Percentiles rank a stretch among this genome's conserved stretches.
These are phyloP conservation scores for Trifolium pratense DNA, from an alignment of 306 rosid species.

Conservation along the genomic window DNA sequence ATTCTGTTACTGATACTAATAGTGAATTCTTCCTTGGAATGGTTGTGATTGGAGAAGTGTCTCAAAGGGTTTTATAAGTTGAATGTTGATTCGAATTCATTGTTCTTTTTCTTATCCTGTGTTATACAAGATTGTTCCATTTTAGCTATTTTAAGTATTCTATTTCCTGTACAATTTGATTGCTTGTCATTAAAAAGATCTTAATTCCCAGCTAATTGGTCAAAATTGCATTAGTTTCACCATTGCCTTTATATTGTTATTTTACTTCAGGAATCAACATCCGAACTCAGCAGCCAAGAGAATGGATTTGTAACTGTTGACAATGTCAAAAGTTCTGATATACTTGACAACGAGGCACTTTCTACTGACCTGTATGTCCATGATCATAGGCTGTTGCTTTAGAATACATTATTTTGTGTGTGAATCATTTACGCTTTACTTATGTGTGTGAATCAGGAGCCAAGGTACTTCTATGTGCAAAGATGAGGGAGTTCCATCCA, in stretches of 20 bases:
- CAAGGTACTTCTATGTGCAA: constrained; percentile 40
- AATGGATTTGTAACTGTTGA: constrained; percentile 54
- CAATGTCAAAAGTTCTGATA: constrained; percentile 45
- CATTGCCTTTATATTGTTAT: constrained; percentile 38
- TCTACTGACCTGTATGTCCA: constrained; percentile 58
- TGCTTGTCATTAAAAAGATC: not conserved
- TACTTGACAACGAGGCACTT: constrained; percentile 48
- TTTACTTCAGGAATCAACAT: constrained; percentile 64
- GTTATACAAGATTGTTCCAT: constrained; percentile 12
- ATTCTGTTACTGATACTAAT: not conserved
- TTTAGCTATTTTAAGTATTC: constrained; percentile 26
- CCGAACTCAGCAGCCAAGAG: constrained; percentile 65
- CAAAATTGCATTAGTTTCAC: constrained; percentile 21
- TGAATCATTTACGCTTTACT: constrained; percentile 33
- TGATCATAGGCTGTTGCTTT: constrained; percentile 23
- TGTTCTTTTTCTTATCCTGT: not conserved
- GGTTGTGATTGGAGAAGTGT: constrained; percentile 19
- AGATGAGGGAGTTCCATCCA: constrained; percentile 48
- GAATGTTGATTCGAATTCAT: constrained; percentile 18
- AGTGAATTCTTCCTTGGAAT: not conserved
- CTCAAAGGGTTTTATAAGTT: constrained; percentile 25
- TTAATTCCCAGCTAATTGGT: constrained; percentile 20
- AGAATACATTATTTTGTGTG: constrained; percentile 24
- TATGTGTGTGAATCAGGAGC: constrained; percentile 55
- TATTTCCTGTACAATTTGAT: constrained; percentile 27